A percentile compares a stretch with the other conserved stretches of the same genome.
phyloP scores from a whole-genome alignment of 2,329 filamentous ascomycete species.

The Berkeleyomyces basicola region DNA sequence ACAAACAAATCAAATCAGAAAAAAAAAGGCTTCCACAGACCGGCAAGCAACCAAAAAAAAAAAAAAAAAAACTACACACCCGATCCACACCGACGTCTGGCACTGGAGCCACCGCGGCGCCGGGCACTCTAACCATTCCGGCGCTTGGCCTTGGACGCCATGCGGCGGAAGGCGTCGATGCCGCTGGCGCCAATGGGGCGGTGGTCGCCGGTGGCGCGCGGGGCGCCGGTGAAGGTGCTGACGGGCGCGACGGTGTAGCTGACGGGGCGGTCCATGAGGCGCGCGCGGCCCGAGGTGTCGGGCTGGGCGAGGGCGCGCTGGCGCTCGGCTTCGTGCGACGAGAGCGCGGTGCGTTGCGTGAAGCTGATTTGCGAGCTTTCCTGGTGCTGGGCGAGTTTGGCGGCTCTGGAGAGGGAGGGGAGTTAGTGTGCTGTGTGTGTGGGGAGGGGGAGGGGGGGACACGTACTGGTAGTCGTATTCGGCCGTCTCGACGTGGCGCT shows the following conservation, averaged over 20 bases:
- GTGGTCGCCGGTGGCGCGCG: constrained; percentile 24
- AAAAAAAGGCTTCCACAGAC: not conserved
- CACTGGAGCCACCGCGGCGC: too few relatives aligned
- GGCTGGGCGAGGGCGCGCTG: constrained; percentile 42
- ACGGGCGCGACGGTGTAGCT: constrained; percentile 44
- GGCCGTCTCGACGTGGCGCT: constrained; percentile 50
- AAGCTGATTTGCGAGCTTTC: constrained; percentile 33
- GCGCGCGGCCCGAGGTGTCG: constrained; percentile 37
- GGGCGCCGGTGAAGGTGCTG: constrained; percentile 41
- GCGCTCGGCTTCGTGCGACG: constrained; percentile 34
- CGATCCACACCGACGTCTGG: too few relatives aligned
- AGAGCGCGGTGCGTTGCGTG: constrained; percentile 30
- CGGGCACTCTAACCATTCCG: constrained; percentile 22
- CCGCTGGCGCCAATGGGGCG: constrained; percentile 46
- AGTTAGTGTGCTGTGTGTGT: not conserved
- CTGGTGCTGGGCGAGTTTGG: constrained; percentile 34
- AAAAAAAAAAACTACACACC: constrained; percentile 1
- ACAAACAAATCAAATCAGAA: not conserved
- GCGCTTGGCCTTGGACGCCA: constrained; percentile 43
- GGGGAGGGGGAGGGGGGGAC: constrained; percentile 10
- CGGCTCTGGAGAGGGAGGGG: constrained; percentile 25
- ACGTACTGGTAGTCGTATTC: constrained; percentile 48
- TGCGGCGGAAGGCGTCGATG: constrained; percentile 47
- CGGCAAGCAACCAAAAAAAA: not conserved
- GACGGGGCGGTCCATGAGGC: constrained; percentile 35